Conservation (phyloP, 73 alveolate genomes). For the Paramecium biaurelia region DNA sequence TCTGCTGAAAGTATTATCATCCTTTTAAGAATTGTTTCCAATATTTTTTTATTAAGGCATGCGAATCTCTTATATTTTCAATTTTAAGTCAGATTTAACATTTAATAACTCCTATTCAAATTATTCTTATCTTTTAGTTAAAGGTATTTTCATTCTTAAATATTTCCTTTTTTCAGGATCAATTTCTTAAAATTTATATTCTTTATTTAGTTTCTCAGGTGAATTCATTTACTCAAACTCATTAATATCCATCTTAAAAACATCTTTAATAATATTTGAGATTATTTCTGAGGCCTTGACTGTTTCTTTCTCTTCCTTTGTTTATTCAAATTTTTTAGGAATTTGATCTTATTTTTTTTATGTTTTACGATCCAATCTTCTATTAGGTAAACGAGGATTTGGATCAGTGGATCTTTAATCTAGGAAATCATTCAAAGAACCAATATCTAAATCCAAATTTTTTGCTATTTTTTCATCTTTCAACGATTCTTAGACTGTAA, state of each 20-base stretch:
- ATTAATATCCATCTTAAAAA: neutral
- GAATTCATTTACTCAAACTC: neutral
- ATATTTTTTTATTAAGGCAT: neutral
- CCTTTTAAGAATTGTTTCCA: neutral
- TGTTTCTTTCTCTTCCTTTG: neutral
- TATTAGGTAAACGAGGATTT: neutral
- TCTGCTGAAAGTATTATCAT: neutral
- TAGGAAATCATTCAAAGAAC: neutral
- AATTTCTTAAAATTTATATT: constrained; percentile 1
- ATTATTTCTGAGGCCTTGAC: neutral
- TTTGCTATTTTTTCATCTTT: constrained; percentile 31
- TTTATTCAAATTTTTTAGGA: constrained; percentile 4
- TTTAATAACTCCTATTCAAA: neutral
- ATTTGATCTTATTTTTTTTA: neutral
- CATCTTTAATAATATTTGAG: neutral
- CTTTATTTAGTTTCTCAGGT: constrained; percentile 1
- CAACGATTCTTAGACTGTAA: constrained; percentile 7
- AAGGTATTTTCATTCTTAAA: constrained; percentile 15
- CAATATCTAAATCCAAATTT: constrained; percentile 15
- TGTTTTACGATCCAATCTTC: neutral
- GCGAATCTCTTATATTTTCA: neutral
- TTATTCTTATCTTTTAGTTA: neutral
- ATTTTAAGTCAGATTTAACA: neutral
- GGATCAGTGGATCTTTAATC: neutral
- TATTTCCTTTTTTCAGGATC: neutral